Evolutionary conservation across 192 early-diverging fungal genomes (phyloP).

Genomic region (Entophlyctis luteolus): DNA sequence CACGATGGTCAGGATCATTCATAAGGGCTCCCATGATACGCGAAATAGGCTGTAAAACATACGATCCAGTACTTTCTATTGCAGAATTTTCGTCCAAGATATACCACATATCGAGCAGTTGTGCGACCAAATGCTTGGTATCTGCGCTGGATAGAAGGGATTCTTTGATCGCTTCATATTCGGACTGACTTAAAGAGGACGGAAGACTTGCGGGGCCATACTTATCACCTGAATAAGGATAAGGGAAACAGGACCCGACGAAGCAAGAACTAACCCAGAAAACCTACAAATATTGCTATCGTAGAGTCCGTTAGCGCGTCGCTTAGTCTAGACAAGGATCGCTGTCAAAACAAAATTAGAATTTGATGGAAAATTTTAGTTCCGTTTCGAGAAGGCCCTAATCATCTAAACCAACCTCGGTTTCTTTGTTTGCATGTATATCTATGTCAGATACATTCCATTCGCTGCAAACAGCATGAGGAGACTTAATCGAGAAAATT

Average conservation of each 20-base stretch:
- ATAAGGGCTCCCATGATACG: neutral
- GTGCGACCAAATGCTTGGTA: neutral
- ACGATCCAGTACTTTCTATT: too few species aligned
- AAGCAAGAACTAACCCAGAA: slow-evolving; percentile 2
- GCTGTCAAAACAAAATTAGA: slow-evolving; percentile 5
- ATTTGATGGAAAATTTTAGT: neutral
- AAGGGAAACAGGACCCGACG: neutral
- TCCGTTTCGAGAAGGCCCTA: neutral
- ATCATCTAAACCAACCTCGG: neutral
- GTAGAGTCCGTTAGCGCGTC: neutral
- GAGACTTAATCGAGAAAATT: neutral
- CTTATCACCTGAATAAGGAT: slow-evolving; percentile 17
- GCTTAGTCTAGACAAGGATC: neutral
- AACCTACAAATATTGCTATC: slow-evolving; percentile 16
- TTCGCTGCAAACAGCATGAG: neutral
- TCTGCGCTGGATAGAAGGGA: slow-evolving; percentile 3
- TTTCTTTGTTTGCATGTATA: slow-evolving; percentile 18
- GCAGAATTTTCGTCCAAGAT: slow-evolving; percentile 19
- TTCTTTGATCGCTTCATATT: neutral
- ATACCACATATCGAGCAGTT: slow-evolving; percentile 26
- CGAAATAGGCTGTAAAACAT: slow-evolving; percentile 10
- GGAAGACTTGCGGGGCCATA: slow-evolving; percentile 22
- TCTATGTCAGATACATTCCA: slow-evolving; percentile 15
- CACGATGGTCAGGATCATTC: neutral
- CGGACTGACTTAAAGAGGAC: neutral